Evolutionary conservation across 2,329 filamentous ascomycete species (phyloP).

Genomic region (Hysterium pulicare): DNA sequence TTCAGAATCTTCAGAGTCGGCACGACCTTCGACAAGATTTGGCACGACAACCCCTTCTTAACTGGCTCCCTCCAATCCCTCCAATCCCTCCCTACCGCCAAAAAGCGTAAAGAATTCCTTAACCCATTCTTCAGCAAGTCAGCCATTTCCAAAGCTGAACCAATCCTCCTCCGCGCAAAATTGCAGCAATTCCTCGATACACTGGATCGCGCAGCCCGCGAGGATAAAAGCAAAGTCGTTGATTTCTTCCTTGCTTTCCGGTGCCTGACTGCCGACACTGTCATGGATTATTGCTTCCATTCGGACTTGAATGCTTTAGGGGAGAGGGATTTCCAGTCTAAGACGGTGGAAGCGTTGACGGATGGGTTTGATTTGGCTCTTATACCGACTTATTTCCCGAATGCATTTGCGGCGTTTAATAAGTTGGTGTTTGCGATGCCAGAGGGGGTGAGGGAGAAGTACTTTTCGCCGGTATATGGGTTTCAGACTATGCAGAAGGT

Average conservation of each 20-base stretch:
- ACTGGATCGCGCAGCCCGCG: slow-evolving; percentile 2
- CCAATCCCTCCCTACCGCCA: slow-evolving; percentile 10
- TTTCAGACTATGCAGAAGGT: too few species aligned
- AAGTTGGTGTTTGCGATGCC: too few species aligned
- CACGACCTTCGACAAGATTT: slow-evolving; percentile 12
- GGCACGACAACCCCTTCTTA: slow-evolving; percentile 14
- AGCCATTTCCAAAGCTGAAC: slow-evolving; percentile 11
- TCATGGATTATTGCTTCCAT: slow-evolving; percentile 17
- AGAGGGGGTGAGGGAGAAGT: too few species aligned
- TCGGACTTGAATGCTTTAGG: slow-evolving; percentile 9
- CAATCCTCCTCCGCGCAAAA: slow-evolving; percentile 11
- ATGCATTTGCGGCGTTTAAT: too few species aligned
- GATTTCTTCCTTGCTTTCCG: slow-evolving; percentile 13
- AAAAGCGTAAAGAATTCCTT: slow-evolving; percentile 10
- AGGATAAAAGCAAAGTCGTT: slow-evolving; percentile 6
- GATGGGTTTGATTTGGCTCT: too few species aligned
- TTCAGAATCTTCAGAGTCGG: slow-evolving; percentile 12
- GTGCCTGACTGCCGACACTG: slow-evolving; percentile 12
- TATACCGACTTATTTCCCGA: too few species aligned
- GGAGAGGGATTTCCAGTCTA: slow-evolving; percentile 4
- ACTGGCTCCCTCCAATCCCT: slow-evolving; percentile 12
- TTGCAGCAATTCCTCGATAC: slow-evolving; percentile 9
- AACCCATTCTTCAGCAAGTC: slow-evolving; percentile 15
- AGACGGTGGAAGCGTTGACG: too few species aligned
- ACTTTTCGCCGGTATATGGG: too few species aligned